Evolutionary conservation across 257 asterid species (phyloP).

Genomic region (Avicennia marina): DNA sequence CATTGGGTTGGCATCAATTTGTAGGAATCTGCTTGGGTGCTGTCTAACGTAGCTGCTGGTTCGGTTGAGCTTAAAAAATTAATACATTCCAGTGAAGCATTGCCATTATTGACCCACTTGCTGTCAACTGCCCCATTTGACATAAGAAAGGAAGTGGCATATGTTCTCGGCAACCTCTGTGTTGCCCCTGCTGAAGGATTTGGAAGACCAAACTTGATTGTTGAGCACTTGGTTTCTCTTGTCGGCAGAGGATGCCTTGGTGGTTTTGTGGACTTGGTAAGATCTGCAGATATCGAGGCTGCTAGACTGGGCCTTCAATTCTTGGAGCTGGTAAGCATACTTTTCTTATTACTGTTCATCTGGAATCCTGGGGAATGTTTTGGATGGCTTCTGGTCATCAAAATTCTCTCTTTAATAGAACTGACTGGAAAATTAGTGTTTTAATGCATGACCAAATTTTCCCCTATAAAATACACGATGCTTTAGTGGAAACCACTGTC

Average conservation of each 20-base stretch:
- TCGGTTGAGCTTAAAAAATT: constrained; percentile 70
- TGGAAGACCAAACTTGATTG: constrained; percentile 61
- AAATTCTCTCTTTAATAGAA: too few species aligned
- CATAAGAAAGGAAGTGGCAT: constrained; percentile 86
- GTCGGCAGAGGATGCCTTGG: constrained; percentile 68
- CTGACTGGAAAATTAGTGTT: too few species aligned
- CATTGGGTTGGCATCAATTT: neutral
- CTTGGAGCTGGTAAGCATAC: constrained; percentile 77
- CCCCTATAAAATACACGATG: too few species aligned
- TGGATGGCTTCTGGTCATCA: too few species aligned
- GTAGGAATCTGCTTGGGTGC: constrained; percentile 96
- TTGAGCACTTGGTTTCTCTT: constrained; percentile 83
- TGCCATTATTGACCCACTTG: constrained; percentile 47
- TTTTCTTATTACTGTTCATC: neutral
- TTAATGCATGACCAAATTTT: too few species aligned
- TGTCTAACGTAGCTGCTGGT: constrained; percentile 88
- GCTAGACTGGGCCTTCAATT: constrained; percentile 91
- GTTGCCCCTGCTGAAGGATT: constrained; percentile 68
- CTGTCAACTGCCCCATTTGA: constrained; percentile 80
- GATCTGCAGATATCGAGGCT: constrained; percentile 87
- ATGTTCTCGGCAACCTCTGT: constrained; percentile 85
- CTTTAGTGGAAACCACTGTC: too few species aligned
- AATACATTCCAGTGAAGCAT: constrained; percentile 75
- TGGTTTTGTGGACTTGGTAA: constrained; percentile 77
- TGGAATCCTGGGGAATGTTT: too few species aligned